Evolutionary conservation across 139 green algal species (phyloP), one percentile per base, ranked within the genome.

Genomic region (Closterium sp.): DNA sequence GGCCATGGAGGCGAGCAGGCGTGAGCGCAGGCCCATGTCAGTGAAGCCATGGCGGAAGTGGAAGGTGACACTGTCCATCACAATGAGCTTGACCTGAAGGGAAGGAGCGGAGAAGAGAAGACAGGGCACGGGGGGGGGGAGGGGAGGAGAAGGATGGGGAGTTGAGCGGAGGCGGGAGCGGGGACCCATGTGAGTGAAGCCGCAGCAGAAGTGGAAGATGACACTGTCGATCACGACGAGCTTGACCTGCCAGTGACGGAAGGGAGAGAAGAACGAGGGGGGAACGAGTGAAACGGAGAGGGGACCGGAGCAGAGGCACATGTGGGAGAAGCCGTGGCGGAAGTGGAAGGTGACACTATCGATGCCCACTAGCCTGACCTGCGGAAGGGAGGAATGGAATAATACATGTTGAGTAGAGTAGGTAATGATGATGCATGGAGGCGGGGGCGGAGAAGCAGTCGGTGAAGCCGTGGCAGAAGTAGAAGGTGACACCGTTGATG

Each of bases 271-370:
- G n/a, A n/a, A n/a, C n/a, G n/a, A n/a, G n/a, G n/a, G n/a, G n/a
- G n/a, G n/a, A n/a, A n/a, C n/a, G n/a, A n/a, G n/a, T n/a, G n/a
- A n/a, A n/a, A n/a, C n/a, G n/a, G n/a, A n/a, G n/a, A n/a, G n/a
- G n/a, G n/a, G n/a, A n/a, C n/a, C n/a, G n/a, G n/a, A n/a, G 43
- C 43, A 9, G 12, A 69, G 38, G 38, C 38, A 10, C 38, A 66
- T 66, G 55, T 76, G 1, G 4, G 55, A 28, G 55, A 96, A 97
- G 85, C 97, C 97, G 87, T 98, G 97, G 12, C 96, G 93, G 92
- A 98, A 98, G 87, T 95, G 93, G 95, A 99, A 99, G 0, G 97
- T 97, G n/a, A 98, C 92, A 88, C 93, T 97, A 94, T 99, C 97
- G 0, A 98, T 84, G 3, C 99, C 94, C 8, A 99, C 92, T 87